Base-by-base conservation (phyloP, 73 alveolate species). In the Breviolum minutum region DNA sequence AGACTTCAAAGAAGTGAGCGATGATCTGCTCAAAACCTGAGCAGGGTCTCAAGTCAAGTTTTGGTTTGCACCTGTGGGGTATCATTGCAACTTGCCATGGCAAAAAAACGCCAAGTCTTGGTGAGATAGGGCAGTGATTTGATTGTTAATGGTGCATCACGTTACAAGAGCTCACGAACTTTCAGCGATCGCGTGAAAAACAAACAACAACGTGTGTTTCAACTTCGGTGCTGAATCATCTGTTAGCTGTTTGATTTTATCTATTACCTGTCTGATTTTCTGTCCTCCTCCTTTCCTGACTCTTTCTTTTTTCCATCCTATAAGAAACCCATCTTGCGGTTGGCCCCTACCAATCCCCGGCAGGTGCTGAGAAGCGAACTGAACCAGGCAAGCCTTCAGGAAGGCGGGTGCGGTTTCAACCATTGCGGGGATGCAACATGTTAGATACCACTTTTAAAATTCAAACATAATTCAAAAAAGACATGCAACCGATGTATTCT, bases 121-220 rank as follows among this genome's bases (percentile, higher is more conserved):
- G 66, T 32, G 87, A 32, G 87, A n/a, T 79, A 79, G 87, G 66
- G 87, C 87, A 79, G 48, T 79, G 87, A 6, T 79, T 79, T 79
- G 87, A 6, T 79, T 79, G 66, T 79, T 64, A 32, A 32, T 32
- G 20, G 81, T 8, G 81, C 0, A 30, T 20, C 81, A 71, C 12
- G 13, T 71, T 71, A 30, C 81, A 8, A 17, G 81, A 71, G 81
- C 40, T 8, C 4, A 8, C 0, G 32, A 71, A 16, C 12, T 20
- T 71, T 40, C 81, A 71, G 26, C 81, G 26, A 20, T 26, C 26
- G 29, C 8, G 40, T 0, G 29, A 71, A 71, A 8, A 10, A 20
- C 40, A 20, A 71, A 71, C 14, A 71, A 71, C 26, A 71, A 9
- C 81, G 40, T 70, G 80, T 20, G 0, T 40, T 40, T 40, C 54